These are phyloP conservation scores for Monilinia fructicola DNA, from an alignment of 2,329 filamentous ascomycete species.

Conservation along the genomic window DNA sequence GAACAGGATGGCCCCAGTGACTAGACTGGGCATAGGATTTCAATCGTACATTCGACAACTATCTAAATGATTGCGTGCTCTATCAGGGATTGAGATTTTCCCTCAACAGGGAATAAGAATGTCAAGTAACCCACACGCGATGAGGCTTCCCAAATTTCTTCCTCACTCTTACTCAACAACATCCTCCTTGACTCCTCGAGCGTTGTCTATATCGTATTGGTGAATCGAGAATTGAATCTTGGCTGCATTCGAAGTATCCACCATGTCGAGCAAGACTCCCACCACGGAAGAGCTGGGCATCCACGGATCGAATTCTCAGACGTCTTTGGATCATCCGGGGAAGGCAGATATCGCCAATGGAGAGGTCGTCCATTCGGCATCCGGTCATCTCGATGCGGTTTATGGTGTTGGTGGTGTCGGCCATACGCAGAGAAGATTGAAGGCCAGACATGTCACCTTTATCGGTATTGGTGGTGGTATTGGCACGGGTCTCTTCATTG, in stretches of 20 bases:
- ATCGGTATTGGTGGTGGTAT: constrained; percentile 38
- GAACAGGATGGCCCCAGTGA: constrained; percentile 4
- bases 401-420: constrained; percentile 19
- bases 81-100: constrained; percentile 2
- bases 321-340: not conserved
- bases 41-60: constrained; percentile 7
- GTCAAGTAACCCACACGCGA: constrained; percentile 7
- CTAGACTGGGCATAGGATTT: not conserved
- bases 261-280: constrained; percentile 16
- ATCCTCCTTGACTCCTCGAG: not conserved
- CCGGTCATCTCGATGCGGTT: constrained; percentile 10
- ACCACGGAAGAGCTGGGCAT: constrained; percentile 8
- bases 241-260: constrained; percentile 21
- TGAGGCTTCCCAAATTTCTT: not conserved
- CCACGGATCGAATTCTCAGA: constrained; percentile 2
- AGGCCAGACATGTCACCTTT: constrained; percentile 21
- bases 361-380: constrained; percentile 19
- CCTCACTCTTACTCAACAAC: constrained; percentile 1
- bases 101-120: constrained; percentile 16
- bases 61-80: constrained; percentile 18
- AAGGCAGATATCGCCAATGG: constrained; percentile 20
- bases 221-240: constrained; percentile 20
- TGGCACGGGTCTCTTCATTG: constrained; percentile 54
- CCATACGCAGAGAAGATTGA: constrained; percentile 12
- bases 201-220: constrained; percentile 13